Percentiles rank a stretch among this genome's conserved stretches.
phyloP scores from a whole-genome alignment of 1,284 basidiomycete genomes.

The Marasmius oreades region DNA sequence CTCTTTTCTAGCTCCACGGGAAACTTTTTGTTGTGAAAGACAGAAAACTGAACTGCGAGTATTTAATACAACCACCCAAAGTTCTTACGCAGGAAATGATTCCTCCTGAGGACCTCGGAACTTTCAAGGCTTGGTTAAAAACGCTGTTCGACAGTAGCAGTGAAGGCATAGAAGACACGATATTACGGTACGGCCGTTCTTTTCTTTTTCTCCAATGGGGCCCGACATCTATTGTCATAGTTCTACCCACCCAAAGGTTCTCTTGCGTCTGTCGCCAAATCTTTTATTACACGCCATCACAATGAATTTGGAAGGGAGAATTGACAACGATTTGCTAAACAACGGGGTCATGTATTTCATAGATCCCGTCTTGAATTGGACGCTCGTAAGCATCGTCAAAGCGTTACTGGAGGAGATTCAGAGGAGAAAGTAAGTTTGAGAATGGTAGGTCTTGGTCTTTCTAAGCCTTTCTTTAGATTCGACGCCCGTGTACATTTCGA shows the following conservation, averaged over 20 bases:
- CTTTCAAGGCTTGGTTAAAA: constrained; percentile 65
- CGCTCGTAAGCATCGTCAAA: constrained; percentile 67
- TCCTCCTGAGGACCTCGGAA: constrained; percentile 43
- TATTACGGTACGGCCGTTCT: constrained; percentile 51
- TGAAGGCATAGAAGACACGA: constrained; percentile 79
- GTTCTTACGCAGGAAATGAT: constrained; percentile 41
- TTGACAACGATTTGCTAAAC: constrained; percentile 62
- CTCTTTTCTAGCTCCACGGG: constrained; percentile 28
- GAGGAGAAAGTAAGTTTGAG: constrained; percentile 45
- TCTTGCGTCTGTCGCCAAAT: constrained; percentile 63
- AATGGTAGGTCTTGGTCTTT: not conserved
- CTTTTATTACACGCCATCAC: constrained; percentile 62
- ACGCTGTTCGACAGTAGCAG: constrained; percentile 71
- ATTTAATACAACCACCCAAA: constrained; percentile 46
- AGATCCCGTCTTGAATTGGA: constrained; percentile 72
- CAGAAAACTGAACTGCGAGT: constrained; percentile 44
- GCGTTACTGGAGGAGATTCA: constrained; percentile 59
- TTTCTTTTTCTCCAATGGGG: constrained; percentile 2
- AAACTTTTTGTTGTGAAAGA: constrained; percentile 38
- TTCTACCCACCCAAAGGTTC: constrained; percentile 62
- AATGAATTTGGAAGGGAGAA: constrained; percentile 43
- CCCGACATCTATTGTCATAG: constrained; percentile 28
- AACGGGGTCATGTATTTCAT: constrained; percentile 77
- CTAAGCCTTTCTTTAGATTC: constrained; percentile 25
- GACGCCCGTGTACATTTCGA: constrained; percentile 46